These are phyloP conservation scores for Coniella lustricola DNA, from an alignment of 2,329 filamentous ascomycete genomes.

Conservation along the genomic window DNA sequence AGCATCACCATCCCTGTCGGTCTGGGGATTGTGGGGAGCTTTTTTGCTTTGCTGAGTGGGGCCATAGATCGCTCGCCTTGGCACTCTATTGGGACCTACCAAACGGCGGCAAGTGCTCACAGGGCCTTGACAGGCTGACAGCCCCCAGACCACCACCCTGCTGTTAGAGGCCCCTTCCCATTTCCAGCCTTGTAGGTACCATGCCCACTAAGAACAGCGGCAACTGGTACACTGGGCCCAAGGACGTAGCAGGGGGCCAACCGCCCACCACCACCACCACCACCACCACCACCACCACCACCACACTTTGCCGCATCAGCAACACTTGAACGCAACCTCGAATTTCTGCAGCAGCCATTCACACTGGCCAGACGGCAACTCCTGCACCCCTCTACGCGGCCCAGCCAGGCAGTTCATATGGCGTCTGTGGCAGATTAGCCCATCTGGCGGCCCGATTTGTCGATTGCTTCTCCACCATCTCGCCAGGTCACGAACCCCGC, in stretches of 20 bases:
- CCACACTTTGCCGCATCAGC: not conserved
- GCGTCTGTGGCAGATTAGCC: not conserved
- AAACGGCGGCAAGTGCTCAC: no score
- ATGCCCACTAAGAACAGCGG: no score
- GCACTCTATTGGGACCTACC: not conserved
- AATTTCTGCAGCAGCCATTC: slow-evolving; percentile 10
- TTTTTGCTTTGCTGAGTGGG: not conserved
- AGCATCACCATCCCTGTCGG: not conserved
- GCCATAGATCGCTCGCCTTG: not conserved
- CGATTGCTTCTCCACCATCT: not conserved
- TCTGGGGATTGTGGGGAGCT: not conserved
- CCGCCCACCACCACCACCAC: no score
- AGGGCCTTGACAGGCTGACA: no score
- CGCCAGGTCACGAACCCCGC: not conserved
- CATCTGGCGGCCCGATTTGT: slow-evolving; percentile 6
- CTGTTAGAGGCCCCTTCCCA: not conserved
- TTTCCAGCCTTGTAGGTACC: no score
- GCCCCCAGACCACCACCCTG: not conserved
- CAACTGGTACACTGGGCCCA: no score
- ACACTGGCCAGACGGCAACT: slow-evolving; percentile 8
- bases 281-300: not conserved
- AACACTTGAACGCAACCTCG: not conserved
- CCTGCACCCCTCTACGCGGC: no score
- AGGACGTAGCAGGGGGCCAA: no score
- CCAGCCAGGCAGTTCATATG: not conserved